These are phyloP conservation scores for Septoria petroselini DNA, from an alignment of 2,329 filamentous ascomycete species.

Conservation along the genomic window DNA sequence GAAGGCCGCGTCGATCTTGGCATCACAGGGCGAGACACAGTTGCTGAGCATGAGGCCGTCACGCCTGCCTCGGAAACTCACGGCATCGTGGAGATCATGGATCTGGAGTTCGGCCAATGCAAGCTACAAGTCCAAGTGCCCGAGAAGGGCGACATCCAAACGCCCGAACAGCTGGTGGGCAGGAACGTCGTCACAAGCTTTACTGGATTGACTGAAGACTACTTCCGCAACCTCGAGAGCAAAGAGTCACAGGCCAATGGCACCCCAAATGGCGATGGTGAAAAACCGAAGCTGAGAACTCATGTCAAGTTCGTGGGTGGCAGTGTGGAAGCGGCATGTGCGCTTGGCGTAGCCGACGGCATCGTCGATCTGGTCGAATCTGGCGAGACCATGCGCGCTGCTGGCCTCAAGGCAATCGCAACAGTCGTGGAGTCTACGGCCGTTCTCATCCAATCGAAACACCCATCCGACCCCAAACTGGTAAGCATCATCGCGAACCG, in stretches of 20 bases:
- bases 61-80: constrained; percentile 48
- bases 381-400: constrained; percentile 95
- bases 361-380: constrained; percentile 98
- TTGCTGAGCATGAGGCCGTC: constrained; percentile 69
- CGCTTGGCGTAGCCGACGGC: constrained; percentile 89
- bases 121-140: constrained; percentile 97
- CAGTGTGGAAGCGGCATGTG: constrained; percentile 95
- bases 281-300: constrained; percentile 64
- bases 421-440: constrained; percentile 87
- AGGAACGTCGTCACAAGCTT: constrained; percentile 97
- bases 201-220: constrained; percentile 74
- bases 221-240: constrained; percentile 76
- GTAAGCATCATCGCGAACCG: constrained; percentile 81
- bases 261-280: constrained; percentile 38
- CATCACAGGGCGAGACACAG: constrained; percentile 91
- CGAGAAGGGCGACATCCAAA: constrained; percentile 69
- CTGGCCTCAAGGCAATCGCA: constrained; percentile 88
- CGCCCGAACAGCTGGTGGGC: constrained; percentile 75
- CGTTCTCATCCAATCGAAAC: constrained; percentile 86
- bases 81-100: constrained; percentile 80
- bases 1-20: constrained; percentile 91
- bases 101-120: constrained; percentile 86
- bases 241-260: constrained; percentile 43
- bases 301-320: constrained; percentile 93
- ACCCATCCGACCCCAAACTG: constrained; percentile 73